phyloP scores from a whole-genome alignment of 345 rosid genomes.

The Syzygium grande region DNA sequence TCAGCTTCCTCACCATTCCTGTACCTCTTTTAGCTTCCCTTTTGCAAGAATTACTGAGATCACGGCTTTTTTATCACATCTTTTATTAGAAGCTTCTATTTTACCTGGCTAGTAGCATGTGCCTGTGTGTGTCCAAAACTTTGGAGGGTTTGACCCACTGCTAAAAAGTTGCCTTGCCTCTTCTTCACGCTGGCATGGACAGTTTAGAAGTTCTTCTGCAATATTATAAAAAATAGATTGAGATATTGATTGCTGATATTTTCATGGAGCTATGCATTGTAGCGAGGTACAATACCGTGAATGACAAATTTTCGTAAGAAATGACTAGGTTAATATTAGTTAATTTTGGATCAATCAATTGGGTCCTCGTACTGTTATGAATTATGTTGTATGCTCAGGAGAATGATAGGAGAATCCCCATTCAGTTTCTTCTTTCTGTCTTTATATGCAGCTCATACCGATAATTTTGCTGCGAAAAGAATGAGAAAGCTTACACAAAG shows the following conservation, averaged over 20 bases:
- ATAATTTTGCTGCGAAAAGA: slow-evolving; percentile 73
- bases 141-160: not conserved
- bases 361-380: not conserved
- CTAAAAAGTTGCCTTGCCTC: not conserved
- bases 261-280: not conserved
- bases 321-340: not conserved
- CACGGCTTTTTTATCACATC: not conserved
- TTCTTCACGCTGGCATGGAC: not conserved
- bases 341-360: not conserved
- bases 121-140: not conserved
- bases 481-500: slow-evolving; percentile 96
- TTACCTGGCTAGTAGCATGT: not conserved
- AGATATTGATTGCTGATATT: not conserved
- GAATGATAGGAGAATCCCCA: not conserved
- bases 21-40: not conserved
- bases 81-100: not conserved
- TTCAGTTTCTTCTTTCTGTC: not conserved
- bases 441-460: slow-evolving; percentile 43
- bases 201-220: not conserved
- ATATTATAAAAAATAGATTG: not conserved
- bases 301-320: not conserved
- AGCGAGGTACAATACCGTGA: not conserved
- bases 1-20: not conserved
- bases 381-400: not conserved
- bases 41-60: not conserved